phyloP scores from a whole-genome alignment of 495 filamentous ascomycete genomes.

The Daldinia decipiens region DNA sequence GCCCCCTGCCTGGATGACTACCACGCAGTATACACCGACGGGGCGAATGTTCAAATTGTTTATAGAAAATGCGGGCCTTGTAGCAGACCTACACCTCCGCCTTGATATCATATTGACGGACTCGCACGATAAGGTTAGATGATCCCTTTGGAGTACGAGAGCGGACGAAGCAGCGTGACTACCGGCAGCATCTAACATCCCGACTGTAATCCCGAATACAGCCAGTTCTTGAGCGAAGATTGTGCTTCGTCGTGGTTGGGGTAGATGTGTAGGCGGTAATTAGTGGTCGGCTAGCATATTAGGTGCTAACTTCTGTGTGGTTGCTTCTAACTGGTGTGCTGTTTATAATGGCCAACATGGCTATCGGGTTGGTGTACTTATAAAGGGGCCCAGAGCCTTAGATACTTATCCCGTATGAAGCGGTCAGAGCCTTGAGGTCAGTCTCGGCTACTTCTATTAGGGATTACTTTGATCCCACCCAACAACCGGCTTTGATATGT shows the following conservation, averaged over 20 bases:
- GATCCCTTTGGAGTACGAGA: not conserved
- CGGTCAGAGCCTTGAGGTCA: not conserved
- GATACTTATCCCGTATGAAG: no score
- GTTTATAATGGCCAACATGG: not conserved
- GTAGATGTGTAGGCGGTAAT: not conserved
- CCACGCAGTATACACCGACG: slow-evolving; percentile 15
- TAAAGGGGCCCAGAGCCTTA: not conserved
- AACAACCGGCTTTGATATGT: not conserved
- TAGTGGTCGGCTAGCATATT: not conserved
- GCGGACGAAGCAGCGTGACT: not conserved
- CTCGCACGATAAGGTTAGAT: not conserved
- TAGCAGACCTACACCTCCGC: slow-evolving; percentile 10
- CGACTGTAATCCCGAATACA: not conserved
- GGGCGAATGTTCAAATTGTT: slow-evolving; percentile 11
- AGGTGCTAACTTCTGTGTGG: not conserved
- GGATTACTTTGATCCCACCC: not conserved
- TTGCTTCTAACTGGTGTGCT: not conserved
- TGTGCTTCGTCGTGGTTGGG: not conserved
- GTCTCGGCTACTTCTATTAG: no score
- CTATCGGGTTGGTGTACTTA: not conserved
- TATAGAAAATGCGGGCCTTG: slow-evolving; percentile 12
- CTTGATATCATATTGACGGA: not conserved
- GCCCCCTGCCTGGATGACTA: slow-evolving; percentile 10
- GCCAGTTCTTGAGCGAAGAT: not conserved
- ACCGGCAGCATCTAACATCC: not conserved